Conservation (phyloP, 768 basidiomycete genomes). For the Sutorius australiensis region DNA sequence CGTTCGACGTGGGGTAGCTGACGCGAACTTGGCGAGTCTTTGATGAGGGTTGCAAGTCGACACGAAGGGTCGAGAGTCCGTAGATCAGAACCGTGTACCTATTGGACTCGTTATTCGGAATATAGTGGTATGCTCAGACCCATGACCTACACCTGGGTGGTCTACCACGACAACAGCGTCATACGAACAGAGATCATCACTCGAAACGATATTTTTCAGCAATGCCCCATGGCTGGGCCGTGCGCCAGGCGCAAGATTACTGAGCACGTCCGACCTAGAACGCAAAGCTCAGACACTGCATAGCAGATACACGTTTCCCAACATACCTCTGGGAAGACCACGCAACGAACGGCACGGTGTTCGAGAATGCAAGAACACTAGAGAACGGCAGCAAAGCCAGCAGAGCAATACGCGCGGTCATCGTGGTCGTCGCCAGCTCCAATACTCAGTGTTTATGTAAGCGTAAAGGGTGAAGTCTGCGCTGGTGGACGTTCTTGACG, state of each 20-base stretch:
- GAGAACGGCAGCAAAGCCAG: constrained; percentile 43
- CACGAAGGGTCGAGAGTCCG: constrained; percentile 53
- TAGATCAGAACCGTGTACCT: constrained; percentile 79
- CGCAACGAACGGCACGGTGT: constrained; percentile 61
- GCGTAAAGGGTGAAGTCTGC: neutral
- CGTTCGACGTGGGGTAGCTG: constrained; percentile 59
- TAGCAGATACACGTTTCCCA: neutral
- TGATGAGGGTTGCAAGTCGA: constrained; percentile 45
- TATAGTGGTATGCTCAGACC: neutral
- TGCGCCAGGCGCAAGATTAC: constrained; percentile 35
- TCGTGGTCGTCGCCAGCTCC: constrained; percentile 21
- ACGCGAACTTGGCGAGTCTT: constrained; percentile 48
- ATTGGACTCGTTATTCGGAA: constrained; percentile 4
- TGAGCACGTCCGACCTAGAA: constrained; percentile 48
- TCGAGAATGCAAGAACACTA: constrained; percentile 50
- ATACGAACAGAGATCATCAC: constrained; percentile 52
- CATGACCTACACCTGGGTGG: constrained; percentile 63
- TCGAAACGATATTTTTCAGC: constrained; percentile 42
- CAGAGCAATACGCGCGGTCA: constrained; percentile 43
- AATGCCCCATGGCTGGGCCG: constrained; percentile 34
- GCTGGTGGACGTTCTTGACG: neutral
- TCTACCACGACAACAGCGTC: constrained; percentile 67
- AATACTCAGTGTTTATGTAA: constrained; percentile 16
- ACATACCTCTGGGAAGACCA: constrained; percentile 69
- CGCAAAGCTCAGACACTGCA: neutral